A percentile compares a stretch with the other conserved stretches of the same genome.
Evolutionary conservation across 331 rosid species (phyloP).

Genomic region (Ulmus americana): DNA sequence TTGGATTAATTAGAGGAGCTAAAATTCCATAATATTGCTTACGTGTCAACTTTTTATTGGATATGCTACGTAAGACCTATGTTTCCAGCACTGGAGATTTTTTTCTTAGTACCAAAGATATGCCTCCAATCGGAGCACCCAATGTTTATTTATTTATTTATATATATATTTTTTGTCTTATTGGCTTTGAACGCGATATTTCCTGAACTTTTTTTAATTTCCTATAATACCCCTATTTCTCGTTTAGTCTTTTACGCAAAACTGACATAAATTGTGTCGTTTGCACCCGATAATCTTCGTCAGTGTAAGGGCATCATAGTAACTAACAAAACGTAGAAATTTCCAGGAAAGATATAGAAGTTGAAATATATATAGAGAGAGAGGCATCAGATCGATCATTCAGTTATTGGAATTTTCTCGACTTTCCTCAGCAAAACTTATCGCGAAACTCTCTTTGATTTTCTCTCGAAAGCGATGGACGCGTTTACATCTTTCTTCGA

Average conservation of each 20-base stretch:
- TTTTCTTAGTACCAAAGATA: constrained; percentile 10
- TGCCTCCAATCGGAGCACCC: background rate
- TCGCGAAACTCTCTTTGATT: background rate
- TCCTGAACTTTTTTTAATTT: background rate
- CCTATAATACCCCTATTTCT: background rate
- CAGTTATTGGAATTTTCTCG: background rate
- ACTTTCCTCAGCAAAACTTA: background rate
- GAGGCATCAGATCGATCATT: background rate
- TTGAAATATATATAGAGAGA: background rate
- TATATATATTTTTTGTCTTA: background rate
- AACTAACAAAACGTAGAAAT: constrained; percentile 8
- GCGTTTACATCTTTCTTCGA: constrained; percentile 60
- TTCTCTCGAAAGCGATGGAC: constrained; percentile 40
- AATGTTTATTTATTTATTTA: background rate
- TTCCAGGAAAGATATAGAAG: constrained; percentile 19
- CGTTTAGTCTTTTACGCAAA: background rate
- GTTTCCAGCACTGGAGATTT: background rate
- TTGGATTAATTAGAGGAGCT: too few relatives aligned
- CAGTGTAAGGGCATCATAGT: constrained; percentile 12
- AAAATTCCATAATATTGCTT: constrained; percentile 5
- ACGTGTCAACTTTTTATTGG: constrained; percentile 25
- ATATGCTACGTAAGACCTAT: background rate
- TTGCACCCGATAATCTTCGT: background rate
- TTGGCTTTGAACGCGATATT: background rate
- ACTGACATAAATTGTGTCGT: background rate